Evolutionary conservation across 495 filamentous ascomycete genomes (phyloP).

Genomic region (Symbiotaphrina buchneri): DNA sequence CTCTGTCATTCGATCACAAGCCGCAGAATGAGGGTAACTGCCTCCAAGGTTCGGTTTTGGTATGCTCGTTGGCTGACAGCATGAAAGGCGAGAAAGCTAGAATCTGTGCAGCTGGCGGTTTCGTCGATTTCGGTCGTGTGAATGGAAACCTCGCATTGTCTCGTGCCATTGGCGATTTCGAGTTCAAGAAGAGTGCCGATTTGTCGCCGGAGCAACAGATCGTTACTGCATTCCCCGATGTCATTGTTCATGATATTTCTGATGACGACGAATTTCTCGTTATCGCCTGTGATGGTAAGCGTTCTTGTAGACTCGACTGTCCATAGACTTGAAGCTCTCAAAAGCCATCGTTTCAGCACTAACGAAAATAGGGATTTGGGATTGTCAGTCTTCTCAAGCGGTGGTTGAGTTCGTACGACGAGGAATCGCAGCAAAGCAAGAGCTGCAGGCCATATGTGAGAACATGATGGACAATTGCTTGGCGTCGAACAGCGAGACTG

Average conservation of each 20-base stretch:
- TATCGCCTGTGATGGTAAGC: conserved; percentile 79
- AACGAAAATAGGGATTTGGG: conserved; percentile 66
- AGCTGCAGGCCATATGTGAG: conserved; percentile 81
- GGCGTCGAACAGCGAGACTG: conserved; percentile 89
- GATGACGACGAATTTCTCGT: conserved; percentile 95
- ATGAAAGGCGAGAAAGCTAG: conserved; percentile 75
- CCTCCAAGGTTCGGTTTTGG: neutral
- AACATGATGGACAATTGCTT: conserved; percentile 99
- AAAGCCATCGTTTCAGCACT: neutral
- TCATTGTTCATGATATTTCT: conserved; percentile 67
- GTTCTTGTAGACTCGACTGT: neutral
- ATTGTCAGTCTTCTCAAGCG: conserved; percentile 94
- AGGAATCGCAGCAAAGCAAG: conserved; percentile 88
- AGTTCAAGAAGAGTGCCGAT: conserved; percentile 98
- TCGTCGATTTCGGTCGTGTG: conserved; percentile 95
- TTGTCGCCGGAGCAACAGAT: conserved; percentile 93
- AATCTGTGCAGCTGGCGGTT: conserved; percentile 87
- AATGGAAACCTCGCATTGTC: conserved; percentile 98
- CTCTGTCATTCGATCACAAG: conserved; percentile 94
- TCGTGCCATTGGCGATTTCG: conserved; percentile 93
- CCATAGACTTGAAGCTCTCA: neutral
- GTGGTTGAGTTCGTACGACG: conserved; percentile 92
- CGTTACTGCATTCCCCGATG: conserved; percentile 89
- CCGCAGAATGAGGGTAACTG: conserved; percentile 86
- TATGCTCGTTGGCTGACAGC: neutral